Percentiles rank a stretch among this genome's conserved stretches.
Evolutionary conservation across 2,329 filamentous ascomycete species (phyloP).

Genomic region (Trichophyton equinum): DNA sequence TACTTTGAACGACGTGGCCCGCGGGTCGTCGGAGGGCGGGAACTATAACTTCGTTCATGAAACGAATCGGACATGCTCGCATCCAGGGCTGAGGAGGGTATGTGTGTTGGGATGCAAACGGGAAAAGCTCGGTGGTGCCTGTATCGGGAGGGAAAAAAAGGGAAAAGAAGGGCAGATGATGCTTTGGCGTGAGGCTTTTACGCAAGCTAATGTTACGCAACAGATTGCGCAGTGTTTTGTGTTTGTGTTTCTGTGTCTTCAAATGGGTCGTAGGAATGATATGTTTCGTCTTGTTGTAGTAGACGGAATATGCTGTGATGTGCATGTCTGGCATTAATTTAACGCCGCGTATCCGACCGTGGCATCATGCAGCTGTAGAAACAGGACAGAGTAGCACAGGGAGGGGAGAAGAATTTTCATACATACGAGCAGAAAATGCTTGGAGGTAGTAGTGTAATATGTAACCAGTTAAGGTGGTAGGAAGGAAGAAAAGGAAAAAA

Average conservation of each 20-base stretch:
- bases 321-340: not conserved
- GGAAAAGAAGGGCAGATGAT: not conserved
- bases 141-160: too few relatives aligned
- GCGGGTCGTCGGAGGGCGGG: not conserved
- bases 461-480: too few relatives aligned
- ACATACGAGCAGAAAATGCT: not conserved
- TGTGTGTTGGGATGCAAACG: not conserved
- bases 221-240: not conserved
- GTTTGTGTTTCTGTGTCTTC: not conserved
- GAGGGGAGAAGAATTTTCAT: not conserved
- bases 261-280: too few relatives aligned
- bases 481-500: too few relatives aligned
- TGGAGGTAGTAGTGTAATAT: too few relatives aligned
- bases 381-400: not conserved
- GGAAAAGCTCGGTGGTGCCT: not conserved
- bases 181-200: not conserved
- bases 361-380: not conserved
- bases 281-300: too few relatives aligned
- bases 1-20: not conserved
- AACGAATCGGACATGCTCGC: not conserved
- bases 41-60: not conserved
- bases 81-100: not conserved
- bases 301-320: too few relatives aligned
- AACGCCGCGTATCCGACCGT: not conserved
- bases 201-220: not conserved